A percentile compares a stretch with the other conserved stretches of the same genome.
Conservation (phyloP, 106 monocot species). For the Acanthochlamys bracteata region DNA sequence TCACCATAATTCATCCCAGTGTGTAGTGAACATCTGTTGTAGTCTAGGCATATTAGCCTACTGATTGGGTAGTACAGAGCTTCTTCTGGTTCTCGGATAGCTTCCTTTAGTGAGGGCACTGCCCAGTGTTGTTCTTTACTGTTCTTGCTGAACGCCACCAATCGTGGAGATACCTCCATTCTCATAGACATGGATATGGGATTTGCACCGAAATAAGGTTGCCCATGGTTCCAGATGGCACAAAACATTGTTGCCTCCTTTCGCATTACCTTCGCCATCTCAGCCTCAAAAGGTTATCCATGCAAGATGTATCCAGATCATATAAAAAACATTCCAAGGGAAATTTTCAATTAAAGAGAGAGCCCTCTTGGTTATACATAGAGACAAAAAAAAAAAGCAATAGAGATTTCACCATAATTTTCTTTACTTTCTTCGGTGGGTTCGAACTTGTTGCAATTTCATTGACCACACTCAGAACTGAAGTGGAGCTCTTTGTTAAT, state of each 20-base stretch:
- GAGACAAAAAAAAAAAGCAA: too few relatives aligned
- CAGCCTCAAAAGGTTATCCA: slow-evolving; percentile 35
- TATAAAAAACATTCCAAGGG: too few relatives aligned
- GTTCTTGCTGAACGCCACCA: slow-evolving; percentile 88
- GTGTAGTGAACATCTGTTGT: slow-evolving; percentile 78
- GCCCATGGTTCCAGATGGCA: slow-evolving; percentile 95
- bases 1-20: slow-evolving; percentile 68
- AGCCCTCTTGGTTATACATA: too few relatives aligned
- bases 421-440: too few relatives aligned
- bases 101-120: slow-evolving; percentile 48
- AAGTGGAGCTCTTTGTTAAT: too few relatives aligned
- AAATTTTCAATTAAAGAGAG: too few relatives aligned
- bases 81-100: slow-evolving; percentile 50
- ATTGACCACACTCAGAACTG: too few relatives aligned
- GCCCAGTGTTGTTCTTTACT: slow-evolving; percentile 82
- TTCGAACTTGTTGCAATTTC: too few relatives aligned
- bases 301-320: too few relatives aligned
- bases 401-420: too few relatives aligned
- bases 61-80: slow-evolving; percentile 84
- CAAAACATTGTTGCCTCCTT: slow-evolving; percentile 89
- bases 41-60: slow-evolving; percentile 89
- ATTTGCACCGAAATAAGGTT: slow-evolving; percentile 86
- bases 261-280: slow-evolving; percentile 51
- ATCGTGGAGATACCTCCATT: slow-evolving; percentile 90
- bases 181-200: slow-evolving; percentile 91